Conservation (phyloP, 108 stramenopile genomes). For the Discostella stelligeroides region DNA sequence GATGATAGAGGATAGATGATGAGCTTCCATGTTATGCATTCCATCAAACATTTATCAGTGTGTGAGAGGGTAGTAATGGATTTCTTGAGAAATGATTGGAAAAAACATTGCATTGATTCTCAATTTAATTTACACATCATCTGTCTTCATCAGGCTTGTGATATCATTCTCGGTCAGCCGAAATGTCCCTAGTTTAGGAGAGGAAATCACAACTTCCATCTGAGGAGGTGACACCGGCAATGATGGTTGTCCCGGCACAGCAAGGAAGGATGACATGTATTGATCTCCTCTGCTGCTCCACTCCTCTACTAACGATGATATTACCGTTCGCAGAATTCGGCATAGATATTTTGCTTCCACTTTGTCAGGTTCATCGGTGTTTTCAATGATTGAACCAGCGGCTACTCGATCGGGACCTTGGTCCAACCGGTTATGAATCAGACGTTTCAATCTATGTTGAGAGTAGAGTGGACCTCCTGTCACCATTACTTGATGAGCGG, state of each 20-base stretch:
- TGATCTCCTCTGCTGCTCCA: slow-evolving; percentile 27
- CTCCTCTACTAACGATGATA: slow-evolving; percentile 31
- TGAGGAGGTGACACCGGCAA: slow-evolving; percentile 11
- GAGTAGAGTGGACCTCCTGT: slow-evolving; percentile 34
- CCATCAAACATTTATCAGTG: too few species aligned
- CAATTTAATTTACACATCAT: background rate
- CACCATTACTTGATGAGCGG: slow-evolving; percentile 38
- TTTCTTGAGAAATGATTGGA: too few species aligned
- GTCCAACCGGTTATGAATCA: slow-evolving; percentile 17
- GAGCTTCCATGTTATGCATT: too few species aligned
- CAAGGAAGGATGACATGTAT: background rate
- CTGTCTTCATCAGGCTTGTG: slow-evolving; percentile 12
- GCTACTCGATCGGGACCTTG: slow-evolving; percentile 7
- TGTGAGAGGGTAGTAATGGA: too few species aligned
- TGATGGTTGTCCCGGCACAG: too few species aligned
- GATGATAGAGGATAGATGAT: too few species aligned
- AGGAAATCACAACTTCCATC: slow-evolving; percentile 44
- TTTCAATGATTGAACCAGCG: background rate
- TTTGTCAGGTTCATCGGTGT: background rate
- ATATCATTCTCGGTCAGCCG: slow-evolving; percentile 33
- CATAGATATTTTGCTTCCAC: slow-evolving; percentile 16
- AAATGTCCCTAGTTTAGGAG: slow-evolving; percentile 34
- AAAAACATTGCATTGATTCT: background rate
- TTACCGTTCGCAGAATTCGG: slow-evolving; percentile 13
- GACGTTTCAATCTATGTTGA: slow-evolving; percentile 16